Conservation (phyloP, 73 alveolate species). For the Paraurostyla sp. region DNA sequence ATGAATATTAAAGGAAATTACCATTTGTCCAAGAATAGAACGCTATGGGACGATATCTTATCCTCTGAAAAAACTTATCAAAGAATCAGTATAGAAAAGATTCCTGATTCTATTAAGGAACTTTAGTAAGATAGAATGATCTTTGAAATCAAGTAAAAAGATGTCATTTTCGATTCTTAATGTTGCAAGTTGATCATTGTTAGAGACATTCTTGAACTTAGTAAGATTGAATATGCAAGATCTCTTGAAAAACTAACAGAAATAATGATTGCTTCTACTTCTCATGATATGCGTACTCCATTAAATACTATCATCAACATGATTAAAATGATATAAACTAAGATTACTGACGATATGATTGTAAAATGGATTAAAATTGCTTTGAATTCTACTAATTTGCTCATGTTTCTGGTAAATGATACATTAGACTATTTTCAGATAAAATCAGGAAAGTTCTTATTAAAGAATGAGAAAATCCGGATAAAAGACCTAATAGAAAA, state of each 20-base stretch:
- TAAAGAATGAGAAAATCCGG: constrained; percentile 14
- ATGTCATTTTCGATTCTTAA: constrained; percentile 13
- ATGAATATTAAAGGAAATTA: neutral
- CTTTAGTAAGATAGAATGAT: constrained; percentile 17
- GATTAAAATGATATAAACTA: constrained; percentile 10
- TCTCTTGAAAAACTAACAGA: constrained; percentile 47
- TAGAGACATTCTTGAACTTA: constrained; percentile 47
- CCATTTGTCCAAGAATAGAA: neutral
- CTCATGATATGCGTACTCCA: constrained; percentile 78
- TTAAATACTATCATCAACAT: constrained; percentile 59
- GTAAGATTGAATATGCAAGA: constrained; percentile 29
- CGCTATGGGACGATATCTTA: neutral
- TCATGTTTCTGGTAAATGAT: constrained; percentile 67
- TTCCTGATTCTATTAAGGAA: neutral
- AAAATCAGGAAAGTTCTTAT: constrained; percentile 66
- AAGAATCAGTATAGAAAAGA: neutral
- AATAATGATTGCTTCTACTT: constrained; percentile 66
- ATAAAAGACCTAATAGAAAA: constrained; percentile 43
- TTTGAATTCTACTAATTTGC: constrained; percentile 46
- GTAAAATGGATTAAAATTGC: constrained; percentile 42
- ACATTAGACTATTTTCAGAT: constrained; percentile 69
- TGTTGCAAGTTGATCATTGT: neutral
- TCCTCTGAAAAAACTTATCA: too few relatives aligned
- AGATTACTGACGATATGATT: neutral
- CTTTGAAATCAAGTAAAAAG: constrained; percentile 39